These are phyloP conservation scores for Fusarium cicatricum DNA, from an alignment of 2,329 filamentous ascomycete genomes.

Conservation along the genomic window DNA sequence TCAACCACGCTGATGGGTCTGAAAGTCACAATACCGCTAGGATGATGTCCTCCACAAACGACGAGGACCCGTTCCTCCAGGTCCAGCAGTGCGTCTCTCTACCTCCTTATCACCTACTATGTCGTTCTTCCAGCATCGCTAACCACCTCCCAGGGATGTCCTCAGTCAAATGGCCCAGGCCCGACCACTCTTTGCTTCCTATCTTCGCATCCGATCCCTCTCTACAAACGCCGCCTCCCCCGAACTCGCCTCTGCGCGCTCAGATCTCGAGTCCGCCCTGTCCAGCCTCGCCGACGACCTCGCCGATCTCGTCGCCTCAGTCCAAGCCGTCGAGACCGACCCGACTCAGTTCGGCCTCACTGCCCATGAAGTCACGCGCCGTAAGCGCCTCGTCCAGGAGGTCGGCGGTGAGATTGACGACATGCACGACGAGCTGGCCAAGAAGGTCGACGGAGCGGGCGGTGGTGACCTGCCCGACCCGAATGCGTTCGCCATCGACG, in stretches of 20 bases:
- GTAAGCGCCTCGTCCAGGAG: slow-evolving; percentile 85
- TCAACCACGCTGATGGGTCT: slow-evolving; percentile 33
- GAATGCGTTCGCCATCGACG: slow-evolving; percentile 65
- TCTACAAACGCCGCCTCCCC: slow-evolving; percentile 75
- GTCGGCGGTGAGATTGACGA: slow-evolving; percentile 88
- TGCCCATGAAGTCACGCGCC: slow-evolving; percentile 79
- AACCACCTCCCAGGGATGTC: slow-evolving; percentile 74
- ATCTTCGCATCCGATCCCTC: slow-evolving; percentile 92
- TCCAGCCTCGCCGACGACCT: slow-evolving; percentile 82
- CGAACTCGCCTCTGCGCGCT: slow-evolving; percentile 81
- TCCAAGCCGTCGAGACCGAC: slow-evolving; percentile 86
- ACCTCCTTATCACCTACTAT: background rate
- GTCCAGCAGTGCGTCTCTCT: slow-evolving; percentile 67
- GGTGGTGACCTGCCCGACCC: slow-evolving; percentile 61
- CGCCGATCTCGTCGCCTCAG: slow-evolving; percentile 85
- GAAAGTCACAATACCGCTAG: slow-evolving; percentile 38
- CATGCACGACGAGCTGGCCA: slow-evolving; percentile 84
- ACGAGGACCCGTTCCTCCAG: slow-evolving; percentile 76
- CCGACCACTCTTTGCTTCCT: slow-evolving; percentile 90
- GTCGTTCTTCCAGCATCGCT: slow-evolving; percentile 3
- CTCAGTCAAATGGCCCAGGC: slow-evolving; percentile 81
- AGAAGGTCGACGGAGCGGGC: slow-evolving; percentile 56
- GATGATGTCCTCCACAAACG: slow-evolving; percentile 74
- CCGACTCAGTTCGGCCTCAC: slow-evolving; percentile 89
- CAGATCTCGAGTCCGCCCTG: slow-evolving; percentile 73